Evolutionary conservation across 306 rosid species (phyloP), one percentile per base, ranked within the genome.

Genomic region (Cyclanthera cordifolia): DNA sequence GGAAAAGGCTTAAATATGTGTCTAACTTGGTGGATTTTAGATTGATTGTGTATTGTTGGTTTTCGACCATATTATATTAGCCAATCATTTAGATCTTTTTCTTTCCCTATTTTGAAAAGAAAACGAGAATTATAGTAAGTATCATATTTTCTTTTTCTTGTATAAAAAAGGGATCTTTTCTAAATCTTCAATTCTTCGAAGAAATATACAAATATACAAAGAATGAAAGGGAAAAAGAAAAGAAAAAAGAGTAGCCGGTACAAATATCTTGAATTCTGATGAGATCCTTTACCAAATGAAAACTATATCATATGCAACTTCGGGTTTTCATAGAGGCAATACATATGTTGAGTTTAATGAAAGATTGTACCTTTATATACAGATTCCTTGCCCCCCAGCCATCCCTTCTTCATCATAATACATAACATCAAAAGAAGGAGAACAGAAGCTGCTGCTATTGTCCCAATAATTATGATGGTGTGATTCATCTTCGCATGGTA

Each of bases 331-430:
- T 34, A 45, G 45, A 67, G 45, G 32, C 27, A 24, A 73, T 14
- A 15, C 10, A 19, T 51, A 41, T 53, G 67, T 30, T 74, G 16
- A 74, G 49, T 69, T 47, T 28, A 8, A 28, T 28, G 50, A 54
- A 68, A 71, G 49, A 37, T 76, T 72, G 69, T 74, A 82, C 96
- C 98, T 84, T 87, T 92, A 76, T 89, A 86, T 41, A 72, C 73
- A 0, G 84, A 68, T 9, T 28, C 78, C 8, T 85, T 82, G 68
- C 93, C 85, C 73, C 96, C 95, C 68, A 92, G 75, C 68, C 79
- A 79, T 64, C 95, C 95, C 67, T 69, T 84, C 74, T 78, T 71
- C 79, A 85, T 72, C 95, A 89, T 71, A 74, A 89, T 34, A 67
- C 34, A 79, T 53, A 85, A 50, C 78, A 81, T 69, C 23, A 87